phyloP scores from a whole-genome alignment of 257 asterid genomes.

The Petrea volubilis region DNA sequence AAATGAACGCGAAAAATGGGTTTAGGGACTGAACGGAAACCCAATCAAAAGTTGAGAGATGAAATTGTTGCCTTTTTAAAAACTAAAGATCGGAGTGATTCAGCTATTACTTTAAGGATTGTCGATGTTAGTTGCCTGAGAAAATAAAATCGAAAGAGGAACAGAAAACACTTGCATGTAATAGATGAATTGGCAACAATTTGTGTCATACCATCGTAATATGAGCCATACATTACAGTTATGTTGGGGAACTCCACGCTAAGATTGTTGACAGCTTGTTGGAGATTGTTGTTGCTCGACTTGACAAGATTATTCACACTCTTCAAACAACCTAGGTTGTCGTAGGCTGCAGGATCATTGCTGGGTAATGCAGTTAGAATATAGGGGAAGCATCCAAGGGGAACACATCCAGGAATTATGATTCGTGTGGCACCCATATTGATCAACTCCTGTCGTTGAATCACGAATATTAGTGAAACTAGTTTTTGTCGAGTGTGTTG shows the following conservation, averaged over 20 bases:
- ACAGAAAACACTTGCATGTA: conserved; percentile 1
- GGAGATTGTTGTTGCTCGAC: neutral
- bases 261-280: neutral
- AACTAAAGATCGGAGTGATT: no score
- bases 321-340: conserved; percentile 26
- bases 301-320: neutral
- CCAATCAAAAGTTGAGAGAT: no score
- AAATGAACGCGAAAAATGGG: neutral
- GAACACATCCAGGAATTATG: conserved; percentile 12
- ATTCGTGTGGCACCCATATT: conserved; percentile 26
- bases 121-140: no score
- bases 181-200: neutral
- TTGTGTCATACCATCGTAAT: neutral
- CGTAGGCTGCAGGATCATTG: conserved; percentile 18
- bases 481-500: no score
- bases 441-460: conserved; percentile 10
- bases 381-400: conserved; percentile 23
- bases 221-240: neutral
- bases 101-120: no score
- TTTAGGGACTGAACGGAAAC: no score
- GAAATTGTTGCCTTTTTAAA: no score
- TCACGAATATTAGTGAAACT: no score
- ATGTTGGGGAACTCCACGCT: neutral
- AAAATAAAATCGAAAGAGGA: neutral
- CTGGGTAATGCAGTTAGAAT: conserved; percentile 8